Conservation (phyloP, 139 green algal genomes). For the Limnomonas spitsbergensis region DNA sequence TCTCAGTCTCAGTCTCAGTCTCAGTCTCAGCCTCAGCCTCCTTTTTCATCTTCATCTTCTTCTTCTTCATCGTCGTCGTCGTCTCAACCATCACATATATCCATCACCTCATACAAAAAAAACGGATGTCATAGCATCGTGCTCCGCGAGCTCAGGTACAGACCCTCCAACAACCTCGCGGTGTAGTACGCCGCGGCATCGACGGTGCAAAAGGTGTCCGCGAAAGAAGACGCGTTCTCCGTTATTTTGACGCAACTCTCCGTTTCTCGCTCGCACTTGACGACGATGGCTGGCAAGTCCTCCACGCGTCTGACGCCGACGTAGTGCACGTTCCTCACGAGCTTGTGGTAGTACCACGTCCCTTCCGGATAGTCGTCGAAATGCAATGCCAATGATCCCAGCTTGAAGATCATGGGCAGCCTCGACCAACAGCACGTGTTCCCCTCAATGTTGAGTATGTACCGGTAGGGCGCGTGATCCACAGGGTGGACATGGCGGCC, state of each 20-base stretch:
- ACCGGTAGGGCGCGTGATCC: not conserved
- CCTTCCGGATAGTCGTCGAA: not conserved
- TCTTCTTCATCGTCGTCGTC: no score
- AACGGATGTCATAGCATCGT: no score
- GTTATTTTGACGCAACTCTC: not conserved
- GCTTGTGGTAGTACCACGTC: constrained; percentile 1
- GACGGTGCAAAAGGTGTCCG: not conserved
- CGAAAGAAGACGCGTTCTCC: not conserved
- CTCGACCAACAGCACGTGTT: constrained; percentile 12
- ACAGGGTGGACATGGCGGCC: not conserved
- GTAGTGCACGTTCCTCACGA: not conserved
- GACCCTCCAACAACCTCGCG: no score
- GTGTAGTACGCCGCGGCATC: not conserved
- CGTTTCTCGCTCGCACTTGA: not conserved
- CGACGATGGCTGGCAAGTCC: not conserved
- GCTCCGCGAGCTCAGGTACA: no score
- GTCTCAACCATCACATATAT: no score
- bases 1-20: no score
- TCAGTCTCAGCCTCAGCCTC: no score
- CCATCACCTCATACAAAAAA: no score
- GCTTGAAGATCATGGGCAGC: constrained; percentile 1
- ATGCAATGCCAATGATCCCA: not conserved
- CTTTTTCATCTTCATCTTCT: no score
- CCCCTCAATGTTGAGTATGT: constrained; percentile 6
- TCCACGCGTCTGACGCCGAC: not conserved